Percentiles rank a stretch among this genome's conserved stretches.
phyloP scores from a whole-genome alignment of 2,329 filamentous ascomycete genomes.

The Septoria petroselini region DNA sequence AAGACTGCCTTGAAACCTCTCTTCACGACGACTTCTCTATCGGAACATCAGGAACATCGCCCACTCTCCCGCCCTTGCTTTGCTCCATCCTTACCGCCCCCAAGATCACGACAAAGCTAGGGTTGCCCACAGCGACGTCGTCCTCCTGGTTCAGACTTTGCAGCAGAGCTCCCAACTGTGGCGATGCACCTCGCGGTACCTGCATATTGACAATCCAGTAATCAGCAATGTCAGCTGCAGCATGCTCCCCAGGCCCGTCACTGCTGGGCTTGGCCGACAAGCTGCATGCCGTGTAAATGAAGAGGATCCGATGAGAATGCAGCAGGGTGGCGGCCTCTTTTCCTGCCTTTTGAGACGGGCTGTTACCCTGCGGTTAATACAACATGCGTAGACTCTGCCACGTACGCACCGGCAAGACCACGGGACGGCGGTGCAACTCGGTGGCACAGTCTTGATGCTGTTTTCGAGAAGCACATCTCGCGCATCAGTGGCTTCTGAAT shows the following conservation, averaged over 20 bases:
- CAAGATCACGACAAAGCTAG: too few relatives aligned
- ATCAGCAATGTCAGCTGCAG: not conserved
- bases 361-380: too few relatives aligned
- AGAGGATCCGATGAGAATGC: constrained; percentile 3
- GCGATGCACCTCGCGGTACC: constrained; percentile 8
- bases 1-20: too few relatives aligned
- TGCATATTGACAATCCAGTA: constrained; percentile 4
- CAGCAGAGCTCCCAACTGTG: too few relatives aligned
- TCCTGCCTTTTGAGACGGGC: not conserved
- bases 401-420: too few relatives aligned
- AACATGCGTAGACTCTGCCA: too few relatives aligned
- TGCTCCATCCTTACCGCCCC: too few relatives aligned
- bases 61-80: too few relatives aligned
- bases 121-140: too few relatives aligned
- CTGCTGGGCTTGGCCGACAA: constrained; percentile 5
- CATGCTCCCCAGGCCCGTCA: constrained; percentile 1
- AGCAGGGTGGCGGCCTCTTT: not conserved
- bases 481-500: not conserved
- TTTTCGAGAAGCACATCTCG: not conserved
- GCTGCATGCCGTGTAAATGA: constrained; percentile 6
- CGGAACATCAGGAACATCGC: too few relatives aligned
- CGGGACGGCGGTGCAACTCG: not conserved
- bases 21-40: too few relatives aligned
- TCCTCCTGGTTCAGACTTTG: too few relatives aligned
- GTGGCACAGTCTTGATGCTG: not conserved